phyloP scores from a whole-genome alignment of 345 rosid genomes.

The Heritiera fomes region DNA sequence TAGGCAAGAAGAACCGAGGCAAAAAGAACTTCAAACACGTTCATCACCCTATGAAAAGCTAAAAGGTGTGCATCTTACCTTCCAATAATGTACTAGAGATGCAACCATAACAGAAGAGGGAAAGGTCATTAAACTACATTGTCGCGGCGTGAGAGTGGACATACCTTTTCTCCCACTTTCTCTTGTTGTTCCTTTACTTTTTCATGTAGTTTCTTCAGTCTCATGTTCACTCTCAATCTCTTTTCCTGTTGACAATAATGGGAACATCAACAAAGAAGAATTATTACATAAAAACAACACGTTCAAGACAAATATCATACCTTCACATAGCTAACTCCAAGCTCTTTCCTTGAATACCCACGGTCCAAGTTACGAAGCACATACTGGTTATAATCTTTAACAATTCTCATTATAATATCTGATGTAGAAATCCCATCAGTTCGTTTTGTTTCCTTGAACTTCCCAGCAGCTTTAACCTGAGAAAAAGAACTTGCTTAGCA shows the following conservation, averaged over 20 bases:
- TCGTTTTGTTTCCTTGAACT: constrained; percentile 85
- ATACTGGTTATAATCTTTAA: constrained; percentile 91
- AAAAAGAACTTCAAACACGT: not conserved
- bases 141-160: constrained; percentile 24
- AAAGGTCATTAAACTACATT: not conserved
- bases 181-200: constrained; percentile 94
- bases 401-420: constrained; percentile 92
- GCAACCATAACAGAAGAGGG: not conserved
- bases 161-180: constrained; percentile 78
- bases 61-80: not conserved
- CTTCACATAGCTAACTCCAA: constrained; percentile 94
- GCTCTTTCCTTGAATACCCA: constrained; percentile 93
- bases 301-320: constrained; percentile 33
- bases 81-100: not conserved
- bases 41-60: not conserved
- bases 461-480: constrained; percentile 87
- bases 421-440: constrained; percentile 96
- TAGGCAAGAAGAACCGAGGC: not conserved
- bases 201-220: constrained; percentile 85
- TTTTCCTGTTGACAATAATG: constrained; percentile 63
- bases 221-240: constrained; percentile 90
- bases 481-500: constrained; percentile 22
- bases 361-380: constrained; percentile 90
- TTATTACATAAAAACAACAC: not conserved
- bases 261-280: constrained; percentile 5